phyloP scores from a whole-genome alignment of 2,329 filamentous ascomycete genomes.

The Fusarium tricinctum region DNA sequence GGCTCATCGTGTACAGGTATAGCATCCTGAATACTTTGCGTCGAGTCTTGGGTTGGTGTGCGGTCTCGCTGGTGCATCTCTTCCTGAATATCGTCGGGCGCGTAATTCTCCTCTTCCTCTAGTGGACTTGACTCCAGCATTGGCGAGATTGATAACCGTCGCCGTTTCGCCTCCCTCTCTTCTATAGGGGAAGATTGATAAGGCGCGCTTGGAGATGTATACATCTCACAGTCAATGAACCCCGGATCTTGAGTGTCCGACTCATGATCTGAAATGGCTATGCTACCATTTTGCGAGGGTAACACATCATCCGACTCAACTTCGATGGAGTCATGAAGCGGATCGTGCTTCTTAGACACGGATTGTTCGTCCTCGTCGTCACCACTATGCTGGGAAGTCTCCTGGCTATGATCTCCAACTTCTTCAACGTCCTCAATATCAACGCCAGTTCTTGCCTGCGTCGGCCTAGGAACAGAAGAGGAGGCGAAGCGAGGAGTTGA shows the following conservation, averaged over 20 bases:
- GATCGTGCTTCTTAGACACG: constrained; percentile 20
- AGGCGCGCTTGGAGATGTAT: constrained; percentile 4
- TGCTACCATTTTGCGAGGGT: constrained; percentile 30
- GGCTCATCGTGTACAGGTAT: constrained; percentile 34
- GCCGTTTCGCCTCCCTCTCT: constrained; percentile 48
- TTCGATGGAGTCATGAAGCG: constrained; percentile 50
- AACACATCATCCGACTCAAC: constrained; percentile 47
- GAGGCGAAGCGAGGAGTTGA: constrained; percentile 58
- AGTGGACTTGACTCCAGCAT: constrained; percentile 29
- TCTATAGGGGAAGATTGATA: constrained; percentile 23
- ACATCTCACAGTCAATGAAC: constrained; percentile 22
- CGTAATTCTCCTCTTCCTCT: constrained; percentile 2
- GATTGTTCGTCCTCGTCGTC: constrained; percentile 1
- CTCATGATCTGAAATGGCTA: constrained; percentile 14
- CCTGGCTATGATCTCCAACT: constrained; percentile 38
- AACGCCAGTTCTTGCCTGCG: constrained; percentile 45
- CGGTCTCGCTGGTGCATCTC: constrained; percentile 7
- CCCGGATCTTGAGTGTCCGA: constrained; percentile 5
- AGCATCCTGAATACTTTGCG: constrained; percentile 30
- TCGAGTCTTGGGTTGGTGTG: constrained; percentile 25
- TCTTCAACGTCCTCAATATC: constrained; percentile 56
- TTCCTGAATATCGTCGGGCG: constrained; percentile 2
- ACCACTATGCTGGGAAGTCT: constrained; percentile 17
- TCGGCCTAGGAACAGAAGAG: constrained; percentile 51
- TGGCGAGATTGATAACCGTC: constrained; percentile 51